Conservation (phyloP, 805 yeast genomes). For the Ogataea saltuana region DNA sequence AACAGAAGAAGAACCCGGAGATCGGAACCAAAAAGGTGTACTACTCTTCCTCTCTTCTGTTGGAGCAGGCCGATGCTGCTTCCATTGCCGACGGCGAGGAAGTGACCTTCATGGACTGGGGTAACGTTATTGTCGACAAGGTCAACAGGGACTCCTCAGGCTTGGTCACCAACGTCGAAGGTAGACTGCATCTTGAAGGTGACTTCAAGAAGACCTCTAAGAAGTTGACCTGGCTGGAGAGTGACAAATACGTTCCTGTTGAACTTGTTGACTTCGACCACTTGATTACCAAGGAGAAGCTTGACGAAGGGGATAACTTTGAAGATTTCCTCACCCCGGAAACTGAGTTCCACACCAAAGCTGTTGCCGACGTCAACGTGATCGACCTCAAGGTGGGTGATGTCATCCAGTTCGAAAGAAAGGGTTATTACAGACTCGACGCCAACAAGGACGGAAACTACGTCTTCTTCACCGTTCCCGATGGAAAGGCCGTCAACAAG, state of each 20-base stretch:
- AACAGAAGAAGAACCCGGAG: constrained; percentile 93
- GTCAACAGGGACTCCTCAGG: constrained; percentile 57
- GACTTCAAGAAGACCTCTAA: constrained; percentile 95
- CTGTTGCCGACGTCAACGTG: constrained; percentile 79
- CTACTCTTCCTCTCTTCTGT: constrained; percentile 59
- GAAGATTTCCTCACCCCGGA: constrained; percentile 87
- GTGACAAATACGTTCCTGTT: constrained; percentile 67
- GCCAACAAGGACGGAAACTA: constrained; percentile 58
- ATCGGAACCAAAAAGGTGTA: constrained; percentile 83
- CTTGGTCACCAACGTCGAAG: constrained; percentile 63
- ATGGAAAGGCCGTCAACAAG: constrained; percentile 80
- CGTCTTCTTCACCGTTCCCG: constrained; percentile 91
- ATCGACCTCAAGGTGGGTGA: constrained; percentile 79
- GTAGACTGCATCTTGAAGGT: constrained; percentile 86
- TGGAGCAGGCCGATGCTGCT: constrained; percentile 86
- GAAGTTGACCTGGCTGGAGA: constrained; percentile 94
- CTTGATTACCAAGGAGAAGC: constrained; percentile 89
- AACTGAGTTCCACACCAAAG: constrained; percentile 80
- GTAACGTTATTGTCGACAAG: constrained; percentile 80
- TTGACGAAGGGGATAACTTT: constrained; percentile 91
- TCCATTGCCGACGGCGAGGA: constrained; percentile 77
- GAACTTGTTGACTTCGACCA: constrained; percentile 92
- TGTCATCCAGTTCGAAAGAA: constrained; percentile 92
- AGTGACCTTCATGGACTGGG: constrained; percentile 99
- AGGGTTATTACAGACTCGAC: constrained; percentile 92